Evolutionary conservation across 1,139 yeast species (phyloP), one percentile per base, ranked within the genome.

Genomic region (Suhomyces guaymorum): DNA sequence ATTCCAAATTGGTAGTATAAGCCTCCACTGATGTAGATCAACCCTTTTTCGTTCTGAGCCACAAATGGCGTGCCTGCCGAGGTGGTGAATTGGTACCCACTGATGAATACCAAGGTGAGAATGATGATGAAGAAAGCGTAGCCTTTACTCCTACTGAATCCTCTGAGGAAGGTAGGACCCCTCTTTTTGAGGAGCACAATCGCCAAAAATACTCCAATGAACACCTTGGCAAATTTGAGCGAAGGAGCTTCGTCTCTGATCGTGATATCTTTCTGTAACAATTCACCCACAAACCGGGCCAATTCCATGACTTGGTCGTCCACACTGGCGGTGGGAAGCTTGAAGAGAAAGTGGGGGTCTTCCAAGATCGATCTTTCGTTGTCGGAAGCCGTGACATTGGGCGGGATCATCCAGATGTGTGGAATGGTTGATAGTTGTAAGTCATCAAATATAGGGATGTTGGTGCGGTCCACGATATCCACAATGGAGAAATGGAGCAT

Each of bases 1-100:
- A 75, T 58, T 1, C 92, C 92, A 56, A 82, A 79, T 54, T 83
- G 92, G 63, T 78, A 79, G 39, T 71, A 75, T 6, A 60, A 56
- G 1, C 85, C 87, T 5, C 87, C 87, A 44, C 84, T 73, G 32
- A 80, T 74, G 46, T 64, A 68, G 55, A 82, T 68, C 24, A 77
- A 57, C 5, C 76, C 74, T 1, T 69, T 46, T 7, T 71, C 73
- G 46, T 69, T 63, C 36, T 63, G 64, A 2, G 83, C 79, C n/a
- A 83, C 47, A 36, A 84, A 78, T 3, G 90, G 88, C 1, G 78
- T 76, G 2, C 70, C 70, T 44, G 78, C 67, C 38, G 80, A 78
- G 18, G 73, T 57, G 1, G 84, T 73, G 51, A 79, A 84, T 57
- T 77, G 80, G 45, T 75, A 76, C 2, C 94, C 94, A 23, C 84